Percentiles rank a stretch among this genome's conserved stretches.
Conservation (phyloP, 768 basidiomycete species). For the Leccinum broughii region DNA sequence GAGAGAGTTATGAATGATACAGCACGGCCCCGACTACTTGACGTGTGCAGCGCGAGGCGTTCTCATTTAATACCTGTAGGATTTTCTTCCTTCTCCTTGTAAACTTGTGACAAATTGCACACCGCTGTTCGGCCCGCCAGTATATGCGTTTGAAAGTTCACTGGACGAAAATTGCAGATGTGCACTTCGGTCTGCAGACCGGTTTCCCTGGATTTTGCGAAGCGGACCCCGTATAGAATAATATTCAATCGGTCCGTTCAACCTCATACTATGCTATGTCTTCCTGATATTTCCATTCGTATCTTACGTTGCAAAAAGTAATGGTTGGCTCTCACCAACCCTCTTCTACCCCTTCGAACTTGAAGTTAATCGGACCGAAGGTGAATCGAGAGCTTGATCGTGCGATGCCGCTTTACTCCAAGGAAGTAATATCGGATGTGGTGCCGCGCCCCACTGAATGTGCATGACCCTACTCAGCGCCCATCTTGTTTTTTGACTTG, state of each 20-base stretch:
- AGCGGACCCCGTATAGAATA: neutral
- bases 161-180: neutral
- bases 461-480: neutral
- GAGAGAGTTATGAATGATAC: constrained; percentile 14
- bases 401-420: neutral
- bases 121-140: neutral
- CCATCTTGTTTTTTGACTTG: neutral
- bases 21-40: neutral
- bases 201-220: neutral
- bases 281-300: neutral
- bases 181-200: neutral
- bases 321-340: neutral
- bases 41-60: neutral
- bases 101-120: constrained; percentile 7
- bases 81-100: constrained; percentile 8
- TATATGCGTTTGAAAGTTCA: neutral
- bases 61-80: constrained; percentile 8
- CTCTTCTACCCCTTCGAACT: neutral
- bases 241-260: neutral
- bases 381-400: neutral
- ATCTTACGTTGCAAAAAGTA: neutral
- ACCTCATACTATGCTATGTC: neutral
- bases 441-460: neutral
- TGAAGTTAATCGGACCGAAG: neutral
- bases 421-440: neutral